Base-by-base conservation (phyloP, 176 grass and related monocot genomes). In the Aegilops speltoides region DNA sequence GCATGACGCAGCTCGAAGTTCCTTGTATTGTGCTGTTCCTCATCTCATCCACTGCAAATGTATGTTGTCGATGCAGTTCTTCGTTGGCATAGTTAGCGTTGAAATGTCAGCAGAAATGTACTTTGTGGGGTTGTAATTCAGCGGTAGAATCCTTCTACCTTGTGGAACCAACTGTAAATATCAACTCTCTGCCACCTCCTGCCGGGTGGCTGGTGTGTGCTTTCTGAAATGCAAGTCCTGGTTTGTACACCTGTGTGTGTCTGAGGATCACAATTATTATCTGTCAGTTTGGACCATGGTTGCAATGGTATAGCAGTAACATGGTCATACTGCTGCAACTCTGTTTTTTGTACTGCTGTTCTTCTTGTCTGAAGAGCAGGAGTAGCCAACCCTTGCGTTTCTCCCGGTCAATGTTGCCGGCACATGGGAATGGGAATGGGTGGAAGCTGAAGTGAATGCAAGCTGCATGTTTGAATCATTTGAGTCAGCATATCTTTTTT, bases 141-240 rank as follows among this genome's bases (percentile, higher is more conserved):
- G 13, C 23, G 43, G 76, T 80, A 73, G 41, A 64, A 32, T 66
- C 14, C 14, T 73, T 52, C 60, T 89, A 36, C 87, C 61, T 41
- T 41, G 26, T 85, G 66, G 64, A 89, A 46, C 19, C 54, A 57
- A 57, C 0, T 61, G 83, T 85, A 85, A 25, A 85, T 79, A 71
- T 80, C 24, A 25, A 56, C 26, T 43, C 15, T 48, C 2, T 20
- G 36, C 52, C 82, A 84, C 54, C 81, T 79, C 40, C 10, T 22
- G 57, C 20, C 43, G 16, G 52, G 81, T 84, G 81, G 64, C 37
- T 73, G n/a, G 76, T 70, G 56, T 68, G 62, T 60, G 33, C 36
- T 74, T 8, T 50, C 14, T 28, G 41, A 19, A 75, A 13, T 17
- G 40, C 71, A 48, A 48, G 17, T n/a, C 71, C n/a, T 73, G 72